Percentiles rank a stretch among this genome's conserved stretches.
Evolutionary conservation across 1,284 basidiomycete genomes (phyloP).

Genomic region (Melanopsichium pennsylvanicum): DNA sequence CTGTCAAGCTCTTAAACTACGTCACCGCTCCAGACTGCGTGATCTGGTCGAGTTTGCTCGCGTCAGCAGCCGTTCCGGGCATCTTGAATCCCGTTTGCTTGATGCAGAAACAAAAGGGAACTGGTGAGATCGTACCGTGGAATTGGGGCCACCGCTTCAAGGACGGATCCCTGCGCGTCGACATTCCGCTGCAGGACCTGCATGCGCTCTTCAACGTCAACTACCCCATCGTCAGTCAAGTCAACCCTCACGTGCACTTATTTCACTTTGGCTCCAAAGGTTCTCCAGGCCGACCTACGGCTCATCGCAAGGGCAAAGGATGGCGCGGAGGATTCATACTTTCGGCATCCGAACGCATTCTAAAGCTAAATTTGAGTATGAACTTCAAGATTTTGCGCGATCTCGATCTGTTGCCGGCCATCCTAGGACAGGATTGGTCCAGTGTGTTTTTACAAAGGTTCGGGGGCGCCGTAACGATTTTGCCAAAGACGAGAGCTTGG

Average conservation of each 20-base stretch:
- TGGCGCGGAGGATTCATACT: conserved; percentile 85
- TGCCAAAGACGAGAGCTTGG: conserved; percentile 57
- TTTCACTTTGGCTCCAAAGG: conserved; percentile 96
- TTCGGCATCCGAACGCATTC: conserved; percentile 65
- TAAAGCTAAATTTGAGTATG: conserved; percentile 61
- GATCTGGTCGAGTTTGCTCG: conserved; percentile 70
- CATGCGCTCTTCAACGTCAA: conserved; percentile 79
- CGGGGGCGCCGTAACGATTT: conserved; percentile 62
- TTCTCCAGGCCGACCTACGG: conserved; percentile 90
- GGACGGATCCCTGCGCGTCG: conserved; percentile 71
- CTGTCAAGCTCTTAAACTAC: conserved; percentile 94
- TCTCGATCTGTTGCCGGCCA: conserved; percentile 57
- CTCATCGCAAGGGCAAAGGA: conserved; percentile 86
- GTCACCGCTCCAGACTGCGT: conserved; percentile 88
- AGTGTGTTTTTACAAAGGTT: conserved; percentile 62
- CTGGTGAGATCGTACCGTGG: conserved; percentile 86
- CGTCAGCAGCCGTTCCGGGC: conserved; percentile 63
- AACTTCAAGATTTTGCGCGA: conserved; percentile 65
- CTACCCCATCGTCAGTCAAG: conserved; percentile 92
- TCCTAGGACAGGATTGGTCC: conserved; percentile 63
- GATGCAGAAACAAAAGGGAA: conserved; percentile 83
- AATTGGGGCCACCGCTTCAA: conserved; percentile 77
- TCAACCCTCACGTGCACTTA: conserved; percentile 96
- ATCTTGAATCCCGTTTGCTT: conserved; percentile 74
- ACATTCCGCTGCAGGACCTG: conserved; percentile 90